Base-by-base conservation (phyloP, 768 basidiomycete species). In the Agaricus subrufescens region DNA sequence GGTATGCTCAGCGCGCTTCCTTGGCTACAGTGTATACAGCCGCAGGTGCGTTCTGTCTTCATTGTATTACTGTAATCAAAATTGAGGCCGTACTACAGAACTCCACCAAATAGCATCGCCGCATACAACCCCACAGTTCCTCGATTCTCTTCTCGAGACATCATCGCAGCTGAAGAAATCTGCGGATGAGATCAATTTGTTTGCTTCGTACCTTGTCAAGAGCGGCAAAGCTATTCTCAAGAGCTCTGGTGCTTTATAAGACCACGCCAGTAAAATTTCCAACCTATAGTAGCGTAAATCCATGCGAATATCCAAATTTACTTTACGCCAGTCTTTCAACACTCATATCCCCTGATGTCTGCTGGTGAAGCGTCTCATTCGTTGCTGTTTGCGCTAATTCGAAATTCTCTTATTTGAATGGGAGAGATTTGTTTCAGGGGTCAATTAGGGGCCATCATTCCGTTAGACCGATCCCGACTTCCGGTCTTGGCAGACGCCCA, bases 41-140 rank as follows among this genome's bases (percentile, higher is more conserved):
- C n/a, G 82, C 89, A 58, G 86, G 86, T 85, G 57, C 4, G 48
- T 23, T 1, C 15, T 38, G 14, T 19, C 8, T 31, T 19, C 44
- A 12, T 11, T 27, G 31, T 29, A 7, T 39, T 14, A 19, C 3
- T 27, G 39, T 44, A 30, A 56, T 6, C 11, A 26, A 23, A 40
- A 26, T 48, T 39, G 25, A 54, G 9, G 26, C 53, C 29, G 60
- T 53, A 46, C 42, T 34, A 12, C 60, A 85, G 91, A 93, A 69
- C 73, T 94, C 14, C 91, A 92, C 63, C 91, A 94, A 65, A 65
- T 94, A n/a, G 78, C 82, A 0, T 93, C 91, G 1, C 88, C 91
- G 3, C 63, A 72, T 11, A 89, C 89, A 2, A 83, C 87, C 0
- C 69, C 73, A 29, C 69, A 73, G 2, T 91, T 94, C 72, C 74